Conservation (phyloP, 1,284 basidiomycete species). For the Cystobasidium pallidum region DNA sequence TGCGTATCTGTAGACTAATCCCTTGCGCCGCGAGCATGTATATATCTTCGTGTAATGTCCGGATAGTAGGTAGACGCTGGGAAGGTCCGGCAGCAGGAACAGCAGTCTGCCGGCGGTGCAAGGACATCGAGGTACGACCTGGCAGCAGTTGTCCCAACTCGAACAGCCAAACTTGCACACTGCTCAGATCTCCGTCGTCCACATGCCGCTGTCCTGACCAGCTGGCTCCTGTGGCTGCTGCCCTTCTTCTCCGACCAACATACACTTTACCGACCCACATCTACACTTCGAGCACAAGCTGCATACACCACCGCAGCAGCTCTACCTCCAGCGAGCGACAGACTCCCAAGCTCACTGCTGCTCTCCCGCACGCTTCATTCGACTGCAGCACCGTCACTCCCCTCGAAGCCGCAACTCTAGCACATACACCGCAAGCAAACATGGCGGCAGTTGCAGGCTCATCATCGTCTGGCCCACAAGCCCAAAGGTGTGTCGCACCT, state of each 20-base stretch:
- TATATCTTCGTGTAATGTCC: too few species aligned
- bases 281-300: not conserved
- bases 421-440: not conserved
- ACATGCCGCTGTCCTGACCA: too few species aligned
- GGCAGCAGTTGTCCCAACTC: too few species aligned
- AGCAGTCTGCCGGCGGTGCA: too few species aligned
- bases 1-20: too few species aligned
- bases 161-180: too few species aligned
- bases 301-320: not conserved
- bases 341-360: constrained; percentile 15
- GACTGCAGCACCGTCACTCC: not conserved
- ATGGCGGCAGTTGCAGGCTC: constrained; percentile 23
- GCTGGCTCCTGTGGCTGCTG: not conserved
- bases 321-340: constrained; percentile 1
- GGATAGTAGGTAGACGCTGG: too few species aligned
- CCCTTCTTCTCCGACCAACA: constrained; percentile 1
- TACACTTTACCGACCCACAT: not conserved
- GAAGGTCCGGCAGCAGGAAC: too few species aligned
- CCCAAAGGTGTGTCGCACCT: constrained; percentile 13
- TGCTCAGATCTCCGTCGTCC: not conserved
- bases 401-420: not conserved
- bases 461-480: constrained; percentile 17
- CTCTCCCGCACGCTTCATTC: not conserved
- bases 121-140: too few species aligned
- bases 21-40: too few species aligned